Percentiles rank a stretch among this genome's conserved stretches.
Conservation (phyloP, 2,329 filamentous ascomycete species). For the Amauroascus niger region DNA sequence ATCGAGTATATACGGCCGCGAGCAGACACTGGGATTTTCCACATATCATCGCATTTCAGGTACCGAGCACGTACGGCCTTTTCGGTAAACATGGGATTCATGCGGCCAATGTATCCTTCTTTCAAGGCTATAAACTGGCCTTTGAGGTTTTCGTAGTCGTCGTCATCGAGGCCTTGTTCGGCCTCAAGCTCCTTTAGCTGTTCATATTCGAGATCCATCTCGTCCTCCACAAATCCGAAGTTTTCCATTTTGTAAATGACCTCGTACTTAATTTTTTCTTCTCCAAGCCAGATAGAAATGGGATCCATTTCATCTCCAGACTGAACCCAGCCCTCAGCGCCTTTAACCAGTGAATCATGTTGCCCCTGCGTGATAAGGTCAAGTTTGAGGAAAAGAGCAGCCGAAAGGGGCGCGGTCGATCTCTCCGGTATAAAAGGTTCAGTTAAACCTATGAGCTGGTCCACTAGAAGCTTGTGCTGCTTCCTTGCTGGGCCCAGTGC, state of each 20-base stretch:
- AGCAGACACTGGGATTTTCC: conserved; percentile 45
- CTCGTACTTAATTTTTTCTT: conserved; percentile 40
- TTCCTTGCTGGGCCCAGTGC: conserved; percentile 32
- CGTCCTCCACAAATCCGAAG: conserved; percentile 48
- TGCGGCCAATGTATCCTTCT: conserved; percentile 31
- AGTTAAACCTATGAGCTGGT: conserved; percentile 36
- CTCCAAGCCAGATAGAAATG: conserved; percentile 50
- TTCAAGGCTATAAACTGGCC: conserved; percentile 39
- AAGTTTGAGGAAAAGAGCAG: conserved; percentile 45
- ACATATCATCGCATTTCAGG: conserved; percentile 46
- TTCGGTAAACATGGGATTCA: conserved; percentile 17
- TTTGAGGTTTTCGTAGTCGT: conserved; percentile 45
- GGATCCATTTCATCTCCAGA: conserved; percentile 25
- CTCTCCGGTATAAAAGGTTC: conserved; percentile 33
- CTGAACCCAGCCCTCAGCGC: conserved; percentile 38
- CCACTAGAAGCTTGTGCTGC: conserved; percentile 37
- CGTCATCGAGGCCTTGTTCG: conserved; percentile 45
- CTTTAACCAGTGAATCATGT: conserved; percentile 48
- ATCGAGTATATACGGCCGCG: conserved; percentile 59
- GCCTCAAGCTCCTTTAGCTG: conserved; percentile 52
- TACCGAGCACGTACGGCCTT: conserved; percentile 30
- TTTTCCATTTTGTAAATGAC: conserved; percentile 40
- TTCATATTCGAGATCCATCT: conserved; percentile 53
- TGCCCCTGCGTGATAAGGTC: conserved; percentile 56
- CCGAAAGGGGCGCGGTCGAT: conserved; percentile 41